Evolutionary conservation across 225 moss, liverwort and hornwort genomes (phyloP), one percentile per base, ranked within the genome.

Genomic region (Sphagnum tenellum): DNA sequence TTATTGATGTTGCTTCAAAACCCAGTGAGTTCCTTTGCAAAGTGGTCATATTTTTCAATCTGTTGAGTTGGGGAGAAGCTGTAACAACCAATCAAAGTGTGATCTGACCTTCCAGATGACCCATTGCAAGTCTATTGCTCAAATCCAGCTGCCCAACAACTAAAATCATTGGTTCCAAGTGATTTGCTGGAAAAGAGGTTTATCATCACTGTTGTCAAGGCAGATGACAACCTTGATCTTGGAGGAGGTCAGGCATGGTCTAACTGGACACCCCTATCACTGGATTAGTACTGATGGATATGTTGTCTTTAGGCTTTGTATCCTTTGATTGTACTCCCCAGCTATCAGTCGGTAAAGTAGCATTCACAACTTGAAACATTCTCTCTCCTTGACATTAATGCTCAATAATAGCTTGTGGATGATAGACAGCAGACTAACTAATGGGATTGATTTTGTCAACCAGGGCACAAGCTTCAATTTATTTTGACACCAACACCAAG

Each of bases 71-170:
- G 29, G 29, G 29, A 29, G 29, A 29, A 29, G 29, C 29, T 29
- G 29, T 29, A 29, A 29, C 29, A 29, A 29, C 29, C 29, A 29
- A 29, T 29, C 29, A 29, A 29, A 29, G 29, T 29, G 29, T 29
- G 29, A 29, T 29, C 29, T 29, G 29, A 29, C 29, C 29, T 29
- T 29, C 52, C 79, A 91, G 91, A 76, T 56, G 68, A 6, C 48
- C 81, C 77, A 49, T 60, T 89, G 65, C 78, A 88, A 71, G 69
- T 95, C 13, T 92, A 79, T 74, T 95, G 95, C 53, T 95, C 95
- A 69, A 95, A 95, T 63, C 92, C 95, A 14, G 95, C 95, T 65
- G 86, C 92, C 47, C 79, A 79, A 59, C 80, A 84, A 58, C 57
- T 95, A 68, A 84, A 54, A 61, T 73, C 76, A 58, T 69, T 82